Percentiles rank a stretch among this genome's conserved stretches.
Conservation (phyloP, 2,329 filamentous ascomycete genomes). For the Cladosporium halotolerans region DNA sequence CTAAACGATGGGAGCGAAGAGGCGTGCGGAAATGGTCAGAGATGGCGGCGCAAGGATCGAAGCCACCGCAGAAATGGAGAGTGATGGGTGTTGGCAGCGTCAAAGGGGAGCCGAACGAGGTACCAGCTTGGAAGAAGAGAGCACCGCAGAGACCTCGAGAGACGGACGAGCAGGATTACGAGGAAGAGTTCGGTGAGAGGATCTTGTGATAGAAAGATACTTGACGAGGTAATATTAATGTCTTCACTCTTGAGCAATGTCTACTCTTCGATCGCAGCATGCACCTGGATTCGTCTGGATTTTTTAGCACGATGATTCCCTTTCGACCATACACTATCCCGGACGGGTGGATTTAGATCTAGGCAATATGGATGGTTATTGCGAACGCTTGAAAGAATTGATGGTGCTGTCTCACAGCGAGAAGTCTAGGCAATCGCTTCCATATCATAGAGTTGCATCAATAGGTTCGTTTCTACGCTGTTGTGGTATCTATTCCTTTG, state of each 20-base stretch:
- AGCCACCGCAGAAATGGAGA: slow-evolving; percentile 50
- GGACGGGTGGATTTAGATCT: too few species aligned
- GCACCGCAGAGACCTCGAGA: neutral
- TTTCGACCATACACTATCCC: too few species aligned
- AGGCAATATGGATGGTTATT: too few species aligned
- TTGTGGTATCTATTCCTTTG: too few species aligned
- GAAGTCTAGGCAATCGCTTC: too few species aligned
- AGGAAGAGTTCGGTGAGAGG: slow-evolving; percentile 21
- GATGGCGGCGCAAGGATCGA: slow-evolving; percentile 46
- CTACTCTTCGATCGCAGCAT: too few species aligned
- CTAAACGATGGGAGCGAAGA: slow-evolving; percentile 42
- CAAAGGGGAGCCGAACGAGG: slow-evolving; percentile 1
- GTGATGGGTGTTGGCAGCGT: slow-evolving; percentile 21
- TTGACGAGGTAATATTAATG: neutral
- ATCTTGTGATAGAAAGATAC: slow-evolving; percentile 7
- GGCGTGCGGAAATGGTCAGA: slow-evolving; percentile 45
- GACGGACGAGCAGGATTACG: slow-evolving; percentile 11
- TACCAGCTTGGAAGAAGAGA: slow-evolving; percentile 7
- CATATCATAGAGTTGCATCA: too few species aligned
- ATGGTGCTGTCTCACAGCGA: too few species aligned
- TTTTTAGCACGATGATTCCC: too few species aligned
- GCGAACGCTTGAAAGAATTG: too few species aligned
- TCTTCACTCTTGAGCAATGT: neutral
- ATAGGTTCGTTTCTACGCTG: too few species aligned
- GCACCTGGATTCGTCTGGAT: too few species aligned